Conservation (phyloP, 164 flowering plant species). For the Amborella trichopoda region DNA sequence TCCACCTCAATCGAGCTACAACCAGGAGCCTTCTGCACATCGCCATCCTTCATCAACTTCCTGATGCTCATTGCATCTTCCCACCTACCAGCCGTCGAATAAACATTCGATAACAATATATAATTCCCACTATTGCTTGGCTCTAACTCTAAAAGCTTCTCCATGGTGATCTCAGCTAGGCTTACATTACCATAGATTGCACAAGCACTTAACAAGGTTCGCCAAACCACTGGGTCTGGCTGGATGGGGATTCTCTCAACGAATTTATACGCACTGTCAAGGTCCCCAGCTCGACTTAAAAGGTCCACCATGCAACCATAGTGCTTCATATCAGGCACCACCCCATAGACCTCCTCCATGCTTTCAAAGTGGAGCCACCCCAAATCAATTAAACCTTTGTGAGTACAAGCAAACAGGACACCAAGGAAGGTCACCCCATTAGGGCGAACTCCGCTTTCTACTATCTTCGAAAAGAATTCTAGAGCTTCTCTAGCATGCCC, state of each 20-base stretch:
- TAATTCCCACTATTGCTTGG: constrained; percentile 46
- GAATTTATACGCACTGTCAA: constrained; percentile 43
- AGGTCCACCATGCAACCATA: constrained; percentile 73
- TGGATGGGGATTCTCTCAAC: constrained; percentile 34
- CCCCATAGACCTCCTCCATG: constrained; percentile 34
- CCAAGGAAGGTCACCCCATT: constrained; percentile 54
- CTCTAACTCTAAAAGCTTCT: constrained; percentile 45
- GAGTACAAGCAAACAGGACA: constrained; percentile 53
- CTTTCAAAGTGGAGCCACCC: constrained; percentile 43
- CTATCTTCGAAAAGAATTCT: constrained; percentile 42
- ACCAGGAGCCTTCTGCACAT: constrained; percentile 43
- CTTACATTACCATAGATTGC: constrained; percentile 40
- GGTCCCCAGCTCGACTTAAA: constrained; percentile 44
- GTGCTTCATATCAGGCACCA: constrained; percentile 57
- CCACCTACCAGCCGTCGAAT: constrained; percentile 59
- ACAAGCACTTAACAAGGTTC: constrained; percentile 56
- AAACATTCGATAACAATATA: constrained; percentile 44
- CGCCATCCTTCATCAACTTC: constrained; percentile 30
- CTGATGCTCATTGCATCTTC: constrained; percentile 35
- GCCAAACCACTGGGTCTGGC: constrained; percentile 50
- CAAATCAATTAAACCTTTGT: constrained; percentile 50
- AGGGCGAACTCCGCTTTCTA: constrained; percentile 32
- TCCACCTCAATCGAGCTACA: constrained; percentile 38
- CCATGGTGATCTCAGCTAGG: constrained; percentile 40
- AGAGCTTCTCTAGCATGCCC: constrained; percentile 42